Percentiles rank a stretch among this genome's conserved stretches.
Evolutionary conservation across 202 grass and related monocot genomes (phyloP).

Genomic region (Brachypodium distachyon): DNA sequence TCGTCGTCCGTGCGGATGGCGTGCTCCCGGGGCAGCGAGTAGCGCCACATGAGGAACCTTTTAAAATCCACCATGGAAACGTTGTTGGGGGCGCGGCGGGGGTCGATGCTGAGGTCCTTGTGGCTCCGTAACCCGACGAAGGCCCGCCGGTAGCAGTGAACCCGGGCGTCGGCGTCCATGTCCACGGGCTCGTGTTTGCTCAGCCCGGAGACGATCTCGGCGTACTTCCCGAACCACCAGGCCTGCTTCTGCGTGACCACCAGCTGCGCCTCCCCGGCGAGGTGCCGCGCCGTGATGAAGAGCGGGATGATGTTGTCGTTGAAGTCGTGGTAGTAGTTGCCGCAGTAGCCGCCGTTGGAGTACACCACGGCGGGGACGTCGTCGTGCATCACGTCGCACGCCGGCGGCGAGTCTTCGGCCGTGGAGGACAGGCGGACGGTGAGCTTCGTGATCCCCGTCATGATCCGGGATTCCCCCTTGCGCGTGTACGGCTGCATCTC

Average conservation of each 20-base stretch:
- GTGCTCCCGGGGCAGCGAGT: conserved; percentile 40
- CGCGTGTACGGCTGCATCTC: conserved; percentile 53
- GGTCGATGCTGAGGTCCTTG: conserved; percentile 66
- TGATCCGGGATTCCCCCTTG: conserved; percentile 41
- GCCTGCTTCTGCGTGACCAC: conserved; percentile 40
- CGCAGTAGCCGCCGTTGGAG: conserved; percentile 57
- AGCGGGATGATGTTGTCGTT: conserved; percentile 74
- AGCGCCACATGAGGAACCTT: conserved; percentile 45
- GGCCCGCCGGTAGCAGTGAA: conserved; percentile 42
- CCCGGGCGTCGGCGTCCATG: conserved; percentile 23
- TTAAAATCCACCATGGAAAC: conserved; percentile 70
- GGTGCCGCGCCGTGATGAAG: conserved; percentile 55
- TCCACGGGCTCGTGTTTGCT: conserved; percentile 52
- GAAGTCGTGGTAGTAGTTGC: conserved; percentile 83
- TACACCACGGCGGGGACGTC: conserved; percentile 53
- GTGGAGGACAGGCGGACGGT: not conserved
- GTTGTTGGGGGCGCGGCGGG: conserved; percentile 32
- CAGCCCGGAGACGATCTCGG: conserved; percentile 24
- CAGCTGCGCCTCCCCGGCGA: conserved; percentile 59
- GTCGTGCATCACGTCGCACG: conserved; percentile 44
- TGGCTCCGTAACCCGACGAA: conserved; percentile 47
- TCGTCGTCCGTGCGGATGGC: conserved; percentile 21
- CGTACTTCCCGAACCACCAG: conserved; percentile 57
- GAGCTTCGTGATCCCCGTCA: conserved; percentile 29
- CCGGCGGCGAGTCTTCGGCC: conserved; percentile 6